These are phyloP conservation scores for Phaeodactylum tricornutum DNA, from an alignment of 108 stramenopile genomes.

Conservation along the genomic window DNA sequence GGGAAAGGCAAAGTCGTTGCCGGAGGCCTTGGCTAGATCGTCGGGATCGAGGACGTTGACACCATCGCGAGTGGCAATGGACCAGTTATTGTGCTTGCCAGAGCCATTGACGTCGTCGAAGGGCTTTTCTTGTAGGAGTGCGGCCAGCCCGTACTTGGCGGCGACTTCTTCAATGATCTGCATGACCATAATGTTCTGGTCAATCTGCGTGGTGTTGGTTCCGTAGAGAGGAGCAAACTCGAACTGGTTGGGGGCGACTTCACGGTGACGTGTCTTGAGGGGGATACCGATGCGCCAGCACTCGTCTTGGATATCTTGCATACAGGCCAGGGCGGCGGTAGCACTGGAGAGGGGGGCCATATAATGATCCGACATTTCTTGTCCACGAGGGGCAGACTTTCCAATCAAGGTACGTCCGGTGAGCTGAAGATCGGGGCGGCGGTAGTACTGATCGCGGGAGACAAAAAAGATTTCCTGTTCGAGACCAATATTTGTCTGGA, in stretches of 20 bases:
- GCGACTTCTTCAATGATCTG: slow-evolving; percentile 94
- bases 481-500: slow-evolving; percentile 86
- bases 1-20: slow-evolving; percentile 72
- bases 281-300: slow-evolving; percentile 84
- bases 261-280: slow-evolving; percentile 88
- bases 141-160: slow-evolving; percentile 83
- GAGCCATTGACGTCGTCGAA: slow-evolving; percentile 93
- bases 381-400: slow-evolving; percentile 85
- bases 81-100: slow-evolving; percentile 98
- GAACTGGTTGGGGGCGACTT: slow-evolving; percentile 94
- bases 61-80: slow-evolving; percentile 78
- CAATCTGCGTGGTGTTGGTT: slow-evolving; percentile 84
- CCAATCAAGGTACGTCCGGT: slow-evolving; percentile 92
- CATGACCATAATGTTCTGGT: slow-evolving; percentile 95
- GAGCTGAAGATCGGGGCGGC: slow-evolving; percentile 86
- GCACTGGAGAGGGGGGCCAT: slow-evolving; percentile 78
- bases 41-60: slow-evolving; percentile 73
- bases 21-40: slow-evolving; percentile 46
- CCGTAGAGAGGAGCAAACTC: slow-evolving; percentile 91
- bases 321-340: slow-evolving; percentile 79
- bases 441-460: slow-evolving; percentile 84
- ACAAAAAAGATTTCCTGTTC: slow-evolving; percentile 97
- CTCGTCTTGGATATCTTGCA: slow-evolving; percentile 92
- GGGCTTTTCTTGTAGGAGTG: slow-evolving; percentile 95
- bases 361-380: slow-evolving; percentile 95